phyloP scores from a whole-genome alignment of 176 grass and related monocot genomes.

The Hordeum marinum region DNA sequence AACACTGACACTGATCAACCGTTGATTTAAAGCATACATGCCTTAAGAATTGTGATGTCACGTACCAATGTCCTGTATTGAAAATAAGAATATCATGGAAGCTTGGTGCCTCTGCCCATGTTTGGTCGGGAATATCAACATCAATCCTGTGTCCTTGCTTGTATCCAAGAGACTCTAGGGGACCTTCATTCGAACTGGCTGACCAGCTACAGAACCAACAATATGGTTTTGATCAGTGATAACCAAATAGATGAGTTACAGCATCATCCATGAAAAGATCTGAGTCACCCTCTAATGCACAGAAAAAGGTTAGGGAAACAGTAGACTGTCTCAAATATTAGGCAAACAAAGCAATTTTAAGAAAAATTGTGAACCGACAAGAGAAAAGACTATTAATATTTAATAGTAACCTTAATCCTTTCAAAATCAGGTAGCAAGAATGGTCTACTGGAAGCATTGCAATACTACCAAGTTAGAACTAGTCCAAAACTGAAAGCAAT shows the following conservation, averaged over 20 bases:
- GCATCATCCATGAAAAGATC: not conserved
- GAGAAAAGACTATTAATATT: not conserved
- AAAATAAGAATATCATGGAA: slow-evolving; percentile 97
- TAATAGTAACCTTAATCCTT: not conserved
- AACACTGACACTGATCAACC: not conserved
- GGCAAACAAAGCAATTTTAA: not conserved
- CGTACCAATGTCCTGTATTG: slow-evolving; percentile 93
- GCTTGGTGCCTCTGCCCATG: slow-evolving; percentile 65
- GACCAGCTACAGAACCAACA: slow-evolving; percentile 55
- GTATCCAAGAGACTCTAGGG: slow-evolving; percentile 88
- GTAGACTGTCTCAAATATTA: not conserved
- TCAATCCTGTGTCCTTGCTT: slow-evolving; percentile 86
- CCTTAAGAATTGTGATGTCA: not conserved
- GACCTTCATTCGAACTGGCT: slow-evolving; percentile 46
- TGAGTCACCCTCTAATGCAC: not conserved
- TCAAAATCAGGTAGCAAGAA: slow-evolving; percentile 5
- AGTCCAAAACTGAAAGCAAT: not conserved
- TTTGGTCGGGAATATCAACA: slow-evolving; percentile 79
- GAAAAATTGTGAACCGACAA: not conserved
- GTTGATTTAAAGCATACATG: not conserved
- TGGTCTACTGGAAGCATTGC: not conserved
- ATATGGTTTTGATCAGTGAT: not conserved
- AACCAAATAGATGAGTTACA: not conserved
- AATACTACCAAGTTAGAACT: not conserved
- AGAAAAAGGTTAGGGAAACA: not conserved